Evolutionary conservation across 148 eudicot species (phyloP).

Genomic region (Mesembryanthemum crystallinum): DNA sequence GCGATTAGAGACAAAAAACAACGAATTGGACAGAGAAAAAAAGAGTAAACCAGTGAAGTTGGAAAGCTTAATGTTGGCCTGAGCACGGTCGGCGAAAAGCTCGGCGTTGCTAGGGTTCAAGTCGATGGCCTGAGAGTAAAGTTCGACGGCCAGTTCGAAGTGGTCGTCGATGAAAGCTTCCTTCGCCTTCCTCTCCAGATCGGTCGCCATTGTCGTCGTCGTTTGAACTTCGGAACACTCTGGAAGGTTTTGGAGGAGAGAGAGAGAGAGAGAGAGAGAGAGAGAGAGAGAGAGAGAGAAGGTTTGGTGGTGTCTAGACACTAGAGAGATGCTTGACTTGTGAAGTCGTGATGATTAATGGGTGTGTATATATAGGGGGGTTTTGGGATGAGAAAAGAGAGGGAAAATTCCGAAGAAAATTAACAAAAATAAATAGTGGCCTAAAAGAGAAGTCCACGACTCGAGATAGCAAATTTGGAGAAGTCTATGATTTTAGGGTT

Average conservation of each 20-base stretch:
- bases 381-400: no score
- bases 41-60: constrained; percentile 62
- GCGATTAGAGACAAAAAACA: background rate
- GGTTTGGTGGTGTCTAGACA: no score
- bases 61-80: constrained; percentile 81
- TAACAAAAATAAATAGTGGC: no score
- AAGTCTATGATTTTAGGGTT: no score
- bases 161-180: constrained; percentile 97
- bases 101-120: constrained; percentile 58
- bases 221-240: constrained; percentile 1
- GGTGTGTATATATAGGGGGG: background rate
- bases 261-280: no score
- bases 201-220: constrained; percentile 52
- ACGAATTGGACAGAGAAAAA: background rate
- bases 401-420: no score
- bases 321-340: background rate
- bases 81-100: constrained; percentile 88
- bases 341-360: background rate
- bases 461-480: no score
- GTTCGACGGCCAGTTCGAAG: constrained; percentile 87
- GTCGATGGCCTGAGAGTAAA: constrained; percentile 75
- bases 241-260: constrained; percentile 3
- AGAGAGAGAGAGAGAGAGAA: no score
- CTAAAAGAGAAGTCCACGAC: no score
- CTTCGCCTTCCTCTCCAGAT: constrained; percentile 64